phyloP scores from a whole-genome alignment of 2,329 filamentous ascomycete species.

The Xylariomycetidae sp. region DNA sequence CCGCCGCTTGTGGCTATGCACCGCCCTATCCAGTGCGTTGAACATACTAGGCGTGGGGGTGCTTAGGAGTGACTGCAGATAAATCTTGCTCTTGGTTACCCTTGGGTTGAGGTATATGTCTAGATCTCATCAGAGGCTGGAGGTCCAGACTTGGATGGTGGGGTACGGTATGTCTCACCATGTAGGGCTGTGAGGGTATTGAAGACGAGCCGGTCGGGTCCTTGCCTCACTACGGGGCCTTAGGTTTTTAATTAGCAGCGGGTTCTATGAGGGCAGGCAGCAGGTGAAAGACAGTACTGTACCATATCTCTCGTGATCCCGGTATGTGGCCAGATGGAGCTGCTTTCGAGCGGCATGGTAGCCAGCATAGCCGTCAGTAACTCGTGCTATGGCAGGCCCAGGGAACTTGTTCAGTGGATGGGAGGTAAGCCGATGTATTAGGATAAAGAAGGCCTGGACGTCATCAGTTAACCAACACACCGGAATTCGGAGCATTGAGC shows the following conservation, averaged over 20 bases:
- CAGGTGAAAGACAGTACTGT: too few species aligned
- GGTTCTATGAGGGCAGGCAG: neutral
- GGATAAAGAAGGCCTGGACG: slow-evolving; percentile 1
- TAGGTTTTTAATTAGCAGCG: neutral
- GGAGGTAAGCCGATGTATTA: slow-evolving; percentile 2
- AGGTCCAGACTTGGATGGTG: too few species aligned
- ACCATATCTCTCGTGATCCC: slow-evolving; percentile 7
- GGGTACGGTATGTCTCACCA: too few species aligned
- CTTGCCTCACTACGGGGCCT: too few species aligned
- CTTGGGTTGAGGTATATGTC: slow-evolving; percentile 9
- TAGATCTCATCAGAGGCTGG: too few species aligned
- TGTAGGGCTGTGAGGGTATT: too few species aligned
- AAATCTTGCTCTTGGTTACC: slow-evolving; percentile 5
- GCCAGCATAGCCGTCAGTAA: slow-evolving; percentile 9
- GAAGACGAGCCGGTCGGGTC: too few species aligned
- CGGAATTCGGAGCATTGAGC: neutral
- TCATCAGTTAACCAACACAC: neutral
- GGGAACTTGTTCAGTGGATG: slow-evolving; percentile 8
- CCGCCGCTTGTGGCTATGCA: slow-evolving; percentile 10
- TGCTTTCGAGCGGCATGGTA: slow-evolving; percentile 5
- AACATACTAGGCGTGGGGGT: slow-evolving; percentile 11
- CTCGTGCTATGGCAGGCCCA: slow-evolving; percentile 5
- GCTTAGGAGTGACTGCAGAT: slow-evolving; percentile 3
- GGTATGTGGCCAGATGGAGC: slow-evolving; percentile 6
- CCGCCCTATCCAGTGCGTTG: slow-evolving; percentile 7